A percentile compares a stretch with the other conserved stretches of the same genome.
phyloP scores from a whole-genome alignment of 352 stramenopile species.

The Globisporangium carolinianum region DNA sequence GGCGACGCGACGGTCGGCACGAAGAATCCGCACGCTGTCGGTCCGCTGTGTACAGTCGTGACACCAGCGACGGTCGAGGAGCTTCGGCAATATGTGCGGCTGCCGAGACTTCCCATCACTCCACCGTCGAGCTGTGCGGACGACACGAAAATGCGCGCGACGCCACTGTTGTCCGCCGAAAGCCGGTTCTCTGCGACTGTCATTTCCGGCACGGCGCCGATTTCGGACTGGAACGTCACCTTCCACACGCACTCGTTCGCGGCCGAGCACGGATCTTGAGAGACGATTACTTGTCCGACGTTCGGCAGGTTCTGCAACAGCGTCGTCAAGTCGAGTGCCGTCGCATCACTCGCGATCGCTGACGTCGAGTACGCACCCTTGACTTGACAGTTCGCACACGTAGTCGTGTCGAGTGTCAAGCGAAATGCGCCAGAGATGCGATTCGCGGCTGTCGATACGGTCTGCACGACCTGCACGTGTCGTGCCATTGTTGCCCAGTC shows the following conservation, averaged over 20 bases:
- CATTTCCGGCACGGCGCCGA: slow-evolving; percentile 44
- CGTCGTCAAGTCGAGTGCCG: slow-evolving; percentile 49
- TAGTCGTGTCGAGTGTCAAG: slow-evolving; percentile 82
- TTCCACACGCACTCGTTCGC: slow-evolving; percentile 73
- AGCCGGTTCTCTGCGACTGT: slow-evolving; percentile 39
- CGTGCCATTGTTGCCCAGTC: slow-evolving; percentile 58
- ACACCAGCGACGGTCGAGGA: slow-evolving; percentile 14
- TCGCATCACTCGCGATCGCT: slow-evolving; percentile 65
- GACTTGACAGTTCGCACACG: slow-evolving; percentile 71
- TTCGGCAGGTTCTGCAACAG: slow-evolving; percentile 92
- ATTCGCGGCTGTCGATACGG: slow-evolving; percentile 24
- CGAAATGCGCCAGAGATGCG: slow-evolving; percentile 62
- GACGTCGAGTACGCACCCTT: slow-evolving; percentile 52
- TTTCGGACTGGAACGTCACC: slow-evolving; percentile 71
- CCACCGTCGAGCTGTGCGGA: slow-evolving; percentile 17
- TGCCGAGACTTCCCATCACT: slow-evolving; percentile 27
- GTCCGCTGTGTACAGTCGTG: slow-evolving; percentile 14
- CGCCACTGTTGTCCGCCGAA: slow-evolving; percentile 28
- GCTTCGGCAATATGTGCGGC: slow-evolving; percentile 44
- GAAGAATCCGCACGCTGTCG: slow-evolving; percentile 29
- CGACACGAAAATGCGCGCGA: slow-evolving; percentile 30
- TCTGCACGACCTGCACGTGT: slow-evolving; percentile 65
- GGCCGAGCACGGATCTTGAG: slow-evolving; percentile 20
- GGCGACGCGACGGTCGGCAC: slow-evolving; percentile 10
- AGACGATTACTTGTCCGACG: slow-evolving; percentile 86